These are phyloP conservation scores for Gynochthodes officinalis DNA, from an alignment of 257 asterid species.

Conservation along the genomic window DNA sequence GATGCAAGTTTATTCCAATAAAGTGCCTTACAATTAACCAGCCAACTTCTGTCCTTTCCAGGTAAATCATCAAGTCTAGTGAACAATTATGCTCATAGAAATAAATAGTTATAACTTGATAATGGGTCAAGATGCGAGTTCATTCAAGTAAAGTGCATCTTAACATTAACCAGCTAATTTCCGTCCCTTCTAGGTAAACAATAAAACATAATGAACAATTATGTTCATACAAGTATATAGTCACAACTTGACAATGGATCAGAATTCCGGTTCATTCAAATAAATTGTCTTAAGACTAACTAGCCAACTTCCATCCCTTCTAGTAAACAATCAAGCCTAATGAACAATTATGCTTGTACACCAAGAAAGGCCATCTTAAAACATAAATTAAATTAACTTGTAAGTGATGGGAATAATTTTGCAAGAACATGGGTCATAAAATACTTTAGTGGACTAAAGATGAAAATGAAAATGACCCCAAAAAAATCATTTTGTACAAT, in stretches of 20 bases:
- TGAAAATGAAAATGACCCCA: not conserved
- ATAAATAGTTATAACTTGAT: no score
- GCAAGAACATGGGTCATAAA: not conserved
- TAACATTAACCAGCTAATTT: no score
- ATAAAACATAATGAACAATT: no score
- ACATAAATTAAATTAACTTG: not conserved
- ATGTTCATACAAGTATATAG: no score
- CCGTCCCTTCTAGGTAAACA: no score
- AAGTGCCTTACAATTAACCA: not conserved
- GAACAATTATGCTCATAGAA: not conserved
- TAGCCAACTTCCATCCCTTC: not conserved
- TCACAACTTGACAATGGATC: not conserved
- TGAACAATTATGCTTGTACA: not conserved
- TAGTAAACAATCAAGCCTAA: not conserved
- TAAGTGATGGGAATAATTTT: not conserved
- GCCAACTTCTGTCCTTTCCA: not conserved
- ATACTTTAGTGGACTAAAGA: not conserved
- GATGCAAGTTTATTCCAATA: not conserved
- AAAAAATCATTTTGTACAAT: not conserved
- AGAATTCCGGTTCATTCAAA: not conserved
- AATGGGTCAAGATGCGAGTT: no score
- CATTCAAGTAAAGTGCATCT: no score
- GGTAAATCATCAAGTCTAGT: not conserved
- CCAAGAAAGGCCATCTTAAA: not conserved
- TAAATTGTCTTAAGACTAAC: not conserved